Evolutionary conservation across 768 basidiomycete species (phyloP).

Genomic region (Coprinopsis cinerea): DNA sequence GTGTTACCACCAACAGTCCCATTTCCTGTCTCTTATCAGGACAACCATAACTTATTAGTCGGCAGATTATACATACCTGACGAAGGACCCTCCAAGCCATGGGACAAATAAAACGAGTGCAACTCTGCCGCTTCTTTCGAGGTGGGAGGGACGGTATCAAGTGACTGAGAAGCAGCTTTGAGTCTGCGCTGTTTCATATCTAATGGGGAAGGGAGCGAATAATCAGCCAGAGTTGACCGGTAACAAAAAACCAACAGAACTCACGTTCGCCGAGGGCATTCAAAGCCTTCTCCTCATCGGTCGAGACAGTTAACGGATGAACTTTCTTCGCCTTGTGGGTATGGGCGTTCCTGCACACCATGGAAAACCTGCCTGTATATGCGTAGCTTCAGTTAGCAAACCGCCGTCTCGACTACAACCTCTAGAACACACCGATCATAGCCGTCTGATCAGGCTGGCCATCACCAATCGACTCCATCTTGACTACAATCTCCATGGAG

Average conservation of each 20-base stretch:
- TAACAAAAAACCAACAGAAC: conserved; percentile 16
- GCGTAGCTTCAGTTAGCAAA: neutral
- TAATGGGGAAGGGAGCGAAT: conserved; percentile 18
- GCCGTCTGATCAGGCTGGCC: conserved; percentile 52
- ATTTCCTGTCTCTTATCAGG: too few relatives aligned
- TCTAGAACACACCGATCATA: conserved; percentile 45
- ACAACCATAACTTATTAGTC: too few relatives aligned
- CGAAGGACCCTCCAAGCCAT: conserved; percentile 34
- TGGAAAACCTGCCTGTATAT: conserved; percentile 74
- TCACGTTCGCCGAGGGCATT: conserved; percentile 64
- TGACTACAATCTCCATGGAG: conserved; percentile 83
- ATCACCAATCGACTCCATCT: conserved; percentile 63
- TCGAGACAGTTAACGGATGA: conserved; percentile 53
- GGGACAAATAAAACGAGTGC: conserved; percentile 62
- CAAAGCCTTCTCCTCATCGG: conserved; percentile 57
- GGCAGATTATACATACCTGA: neutral
- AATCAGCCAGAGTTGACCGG: neutral
- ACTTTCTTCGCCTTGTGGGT: conserved; percentile 62
- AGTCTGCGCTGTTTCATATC: conserved; percentile 59
- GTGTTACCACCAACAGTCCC: too few relatives aligned
- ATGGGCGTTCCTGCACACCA: conserved; percentile 74
- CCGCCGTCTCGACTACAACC: neutral
- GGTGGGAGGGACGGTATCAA: conserved; percentile 69
- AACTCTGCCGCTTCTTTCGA: conserved; percentile 62
- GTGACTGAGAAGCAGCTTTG: conserved; percentile 47